These are phyloP conservation scores for Rhynchosporium secalis DNA, from an alignment of 2,329 filamentous ascomycete genomes.

Conservation along the genomic window DNA sequence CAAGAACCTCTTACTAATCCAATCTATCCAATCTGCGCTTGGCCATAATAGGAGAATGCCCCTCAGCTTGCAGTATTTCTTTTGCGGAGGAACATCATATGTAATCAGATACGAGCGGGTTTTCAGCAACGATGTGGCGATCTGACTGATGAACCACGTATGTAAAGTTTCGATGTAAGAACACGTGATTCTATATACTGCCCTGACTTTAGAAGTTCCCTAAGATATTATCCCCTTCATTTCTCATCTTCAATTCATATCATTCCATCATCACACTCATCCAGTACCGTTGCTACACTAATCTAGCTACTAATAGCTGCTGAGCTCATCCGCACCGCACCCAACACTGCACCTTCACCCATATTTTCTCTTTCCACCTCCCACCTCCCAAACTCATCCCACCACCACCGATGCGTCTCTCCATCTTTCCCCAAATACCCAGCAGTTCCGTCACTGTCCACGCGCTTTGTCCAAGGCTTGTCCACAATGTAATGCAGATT, in stretches of 20 bases:
- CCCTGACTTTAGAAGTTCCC: too few relatives aligned
- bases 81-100: background rate
- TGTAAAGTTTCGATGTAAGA: too few relatives aligned
- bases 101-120: too few relatives aligned
- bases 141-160: too few relatives aligned
- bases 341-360: conserved; percentile 16
- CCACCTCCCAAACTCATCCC: conserved; percentile 48
- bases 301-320: background rate
- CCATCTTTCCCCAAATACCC: conserved; percentile 50
- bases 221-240: too few relatives aligned
- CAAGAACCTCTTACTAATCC: background rate
- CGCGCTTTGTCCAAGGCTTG: conserved; percentile 57
- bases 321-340: conserved; percentile 18
- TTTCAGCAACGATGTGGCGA: too few relatives aligned
- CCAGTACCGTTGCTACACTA: background rate
- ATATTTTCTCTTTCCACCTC: conserved; percentile 31
- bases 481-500: conserved; percentile 61
- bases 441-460: conserved; percentile 40
- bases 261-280: background rate
- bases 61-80: background rate
- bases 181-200: too few relatives aligned
- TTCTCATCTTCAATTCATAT: too few relatives aligned
- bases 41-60: background rate
- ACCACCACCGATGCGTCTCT: conserved; percentile 56
- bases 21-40: background rate